Percentiles rank a stretch among this genome's conserved stretches.
Evolutionary conservation across 306 rosid genomes (phyloP).

Genomic region (Senna siamea): DNA sequence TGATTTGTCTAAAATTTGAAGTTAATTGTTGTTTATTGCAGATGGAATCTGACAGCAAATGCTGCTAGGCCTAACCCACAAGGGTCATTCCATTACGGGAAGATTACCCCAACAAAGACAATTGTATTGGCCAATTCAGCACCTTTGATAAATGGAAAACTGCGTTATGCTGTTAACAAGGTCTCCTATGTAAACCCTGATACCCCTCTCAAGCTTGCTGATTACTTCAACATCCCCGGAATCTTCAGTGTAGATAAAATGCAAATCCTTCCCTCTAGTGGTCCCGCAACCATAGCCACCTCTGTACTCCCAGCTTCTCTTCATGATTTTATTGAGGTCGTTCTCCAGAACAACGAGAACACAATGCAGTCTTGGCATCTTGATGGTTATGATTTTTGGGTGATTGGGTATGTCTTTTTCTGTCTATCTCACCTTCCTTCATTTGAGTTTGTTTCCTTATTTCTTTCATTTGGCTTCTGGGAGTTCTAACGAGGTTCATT

Average conservation of each 20-base stretch:
- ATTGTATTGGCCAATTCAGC: conserved; percentile 79
- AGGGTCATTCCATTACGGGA: conserved; percentile 94
- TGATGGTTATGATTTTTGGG: conserved; percentile 97
- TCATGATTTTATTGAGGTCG: conserved; percentile 85
- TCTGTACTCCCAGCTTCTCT: conserved; percentile 64
- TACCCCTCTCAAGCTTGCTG: conserved; percentile 97
- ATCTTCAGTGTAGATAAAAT: conserved; percentile 67
- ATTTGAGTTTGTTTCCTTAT: conserved; percentile 22
- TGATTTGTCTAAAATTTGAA: not conserved
- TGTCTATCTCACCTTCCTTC: not conserved
- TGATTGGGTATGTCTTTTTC: conserved; percentile 67
- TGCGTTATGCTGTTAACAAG: conserved; percentile 74
- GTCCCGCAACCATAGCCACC: conserved; percentile 60
- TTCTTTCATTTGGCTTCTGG: conserved; percentile 11
- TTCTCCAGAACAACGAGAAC: conserved; percentile 82
- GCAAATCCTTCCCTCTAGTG: conserved; percentile 68
- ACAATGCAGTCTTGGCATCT: conserved; percentile 88
- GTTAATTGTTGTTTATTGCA: conserved; percentile 42
- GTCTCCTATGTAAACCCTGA: conserved; percentile 78
- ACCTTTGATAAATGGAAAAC: conserved; percentile 72
- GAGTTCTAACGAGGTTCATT: conserved; percentile 32
- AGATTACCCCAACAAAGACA: conserved; percentile 69
- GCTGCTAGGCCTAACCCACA: conserved; percentile 99
- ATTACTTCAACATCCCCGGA: conserved; percentile 87
- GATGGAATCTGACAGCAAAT: conserved; percentile 97